Base-by-base conservation (phyloP, 805 yeast genomes). In the Kuraishia borneana region DNA sequence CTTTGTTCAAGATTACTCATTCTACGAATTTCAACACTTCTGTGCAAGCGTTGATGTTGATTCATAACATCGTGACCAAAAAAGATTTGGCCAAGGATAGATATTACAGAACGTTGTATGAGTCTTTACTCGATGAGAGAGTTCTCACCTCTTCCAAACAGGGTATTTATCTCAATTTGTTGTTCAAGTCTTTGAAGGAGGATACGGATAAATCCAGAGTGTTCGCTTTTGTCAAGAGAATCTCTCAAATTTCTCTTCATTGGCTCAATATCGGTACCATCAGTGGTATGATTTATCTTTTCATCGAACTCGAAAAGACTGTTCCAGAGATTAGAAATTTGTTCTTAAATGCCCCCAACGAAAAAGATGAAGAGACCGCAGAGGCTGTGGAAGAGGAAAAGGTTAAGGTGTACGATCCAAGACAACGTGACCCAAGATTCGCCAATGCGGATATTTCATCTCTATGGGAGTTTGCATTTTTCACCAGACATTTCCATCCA, bases 21-120 rank as follows among this genome's bases (percentile, higher is more conserved):
- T 80, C 95, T 13, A 76, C 95, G 18, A 92, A 92, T 54, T 88
- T 89, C 65, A 84, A 84, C 54, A 89, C 98, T 2, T 79, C 94
- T 10, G 77, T 92, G 18, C 98, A 92, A 61, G 95, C 97, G 0
- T 68, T 92, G 44, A 77, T 82, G 23, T 72, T 92, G 48, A 76
- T 92, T 34, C 76, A 80, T 53, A 95, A 85, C 50, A 81, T 92
- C 40, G 70, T 84, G 14, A 53, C 68, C 32, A 65, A 73, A 34
- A 81, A 82, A 41, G 61, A 64, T 19, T 55, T 76, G 44, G 65
- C 68, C 43, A 21, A 25, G 13, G 82, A 77, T 47, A 70, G 97
- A 52, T 92, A 70, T 53, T 89, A 76, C 64, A 73, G 84, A 51
- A 84, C 96, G 0, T 65, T 92, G 35, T 92, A 92, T 54, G 97